Evolutionary conservation across 345 rosid genomes (phyloP).

Genomic region (Anastatica hierochuntica): DNA sequence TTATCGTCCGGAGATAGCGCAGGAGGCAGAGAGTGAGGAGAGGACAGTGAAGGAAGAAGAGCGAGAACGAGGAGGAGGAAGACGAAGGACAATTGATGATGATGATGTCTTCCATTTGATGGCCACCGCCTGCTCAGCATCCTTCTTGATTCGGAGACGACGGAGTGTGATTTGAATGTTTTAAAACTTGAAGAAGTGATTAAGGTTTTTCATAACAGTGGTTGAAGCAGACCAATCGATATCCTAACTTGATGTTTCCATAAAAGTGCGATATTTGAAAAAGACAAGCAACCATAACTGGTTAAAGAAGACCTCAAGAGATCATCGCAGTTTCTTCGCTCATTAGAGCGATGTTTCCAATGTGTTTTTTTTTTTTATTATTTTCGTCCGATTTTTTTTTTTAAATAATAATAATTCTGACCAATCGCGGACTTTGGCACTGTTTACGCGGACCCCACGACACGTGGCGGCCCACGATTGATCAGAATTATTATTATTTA

Average conservation of each 20-base stretch:
- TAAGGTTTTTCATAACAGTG: neutral
- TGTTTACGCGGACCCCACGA: no score
- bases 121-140: slow-evolving; percentile 23
- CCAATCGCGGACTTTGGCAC: no score
- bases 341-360: no score
- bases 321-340: no score
- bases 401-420: no score
- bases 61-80: slow-evolving; percentile 50
- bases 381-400: no score
- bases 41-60: slow-evolving; percentile 50
- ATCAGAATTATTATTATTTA: no score
- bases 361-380: no score
- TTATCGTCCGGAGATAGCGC: slow-evolving; percentile 3
- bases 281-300: slow-evolving; percentile 1
- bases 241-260: slow-evolving; percentile 2
- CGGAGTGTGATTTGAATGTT: no score
- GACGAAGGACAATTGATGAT: neutral
- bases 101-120: slow-evolving; percentile 13
- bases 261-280: neutral
- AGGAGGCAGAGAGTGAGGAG: slow-evolving; percentile 13
- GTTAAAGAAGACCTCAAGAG: neutral
- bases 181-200: no score
- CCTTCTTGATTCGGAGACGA: no score
- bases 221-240: slow-evolving; percentile 10
- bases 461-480: no score